phyloP scores from a whole-genome alignment of 139 green algal genomes.

The Astrephomene gubernaculifera region DNA sequence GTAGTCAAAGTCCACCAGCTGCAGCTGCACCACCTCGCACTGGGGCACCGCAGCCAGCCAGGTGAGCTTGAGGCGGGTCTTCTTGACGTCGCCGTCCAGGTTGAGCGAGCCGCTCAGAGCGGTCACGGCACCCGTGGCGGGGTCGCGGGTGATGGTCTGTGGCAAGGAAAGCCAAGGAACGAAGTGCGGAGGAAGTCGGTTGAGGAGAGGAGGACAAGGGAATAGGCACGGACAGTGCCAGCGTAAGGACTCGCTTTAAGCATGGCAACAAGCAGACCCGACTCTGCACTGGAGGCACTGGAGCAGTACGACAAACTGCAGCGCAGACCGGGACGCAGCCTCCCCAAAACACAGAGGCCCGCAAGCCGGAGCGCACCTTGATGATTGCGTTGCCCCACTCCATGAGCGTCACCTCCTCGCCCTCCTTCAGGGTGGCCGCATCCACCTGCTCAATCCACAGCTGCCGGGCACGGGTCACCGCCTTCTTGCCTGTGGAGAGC shows the following conservation, averaged over 20 bases:
- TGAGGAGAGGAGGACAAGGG: too few relatives aligned
- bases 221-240: too few relatives aligned
- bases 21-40: slow-evolving; percentile 58
- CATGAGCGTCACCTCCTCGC: slow-evolving; percentile 98
- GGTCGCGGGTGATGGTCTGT: slow-evolving; percentile 56
- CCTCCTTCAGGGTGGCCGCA: slow-evolving; percentile 79
- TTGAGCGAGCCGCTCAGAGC: slow-evolving; percentile 78
- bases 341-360: too few relatives aligned
- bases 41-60: slow-evolving; percentile 84
- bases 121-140: slow-evolving; percentile 51
- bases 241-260: too few relatives aligned
- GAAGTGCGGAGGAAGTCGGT: too few relatives aligned
- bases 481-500: slow-evolving; percentile 76
- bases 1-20: slow-evolving; percentile 91
- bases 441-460: slow-evolving; percentile 92
- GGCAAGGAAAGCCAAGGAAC: too few relatives aligned
- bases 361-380: slow-evolving; percentile 54
- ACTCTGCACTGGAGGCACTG: too few relatives aligned
- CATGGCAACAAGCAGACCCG: too few relatives aligned
- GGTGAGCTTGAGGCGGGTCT: slow-evolving; percentile 97
- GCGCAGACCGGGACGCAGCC: too few relatives aligned
- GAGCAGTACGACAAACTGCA: too few relatives aligned
- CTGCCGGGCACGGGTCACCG: slow-evolving; percentile 47
- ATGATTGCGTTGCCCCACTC: slow-evolving; percentile 97
- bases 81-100: slow-evolving; percentile 93